Evolutionary conservation across 2,329 filamentous ascomycete species (phyloP), one percentile per base, ranked within the genome.

Genomic region (Talaromyces sp.): DNA sequence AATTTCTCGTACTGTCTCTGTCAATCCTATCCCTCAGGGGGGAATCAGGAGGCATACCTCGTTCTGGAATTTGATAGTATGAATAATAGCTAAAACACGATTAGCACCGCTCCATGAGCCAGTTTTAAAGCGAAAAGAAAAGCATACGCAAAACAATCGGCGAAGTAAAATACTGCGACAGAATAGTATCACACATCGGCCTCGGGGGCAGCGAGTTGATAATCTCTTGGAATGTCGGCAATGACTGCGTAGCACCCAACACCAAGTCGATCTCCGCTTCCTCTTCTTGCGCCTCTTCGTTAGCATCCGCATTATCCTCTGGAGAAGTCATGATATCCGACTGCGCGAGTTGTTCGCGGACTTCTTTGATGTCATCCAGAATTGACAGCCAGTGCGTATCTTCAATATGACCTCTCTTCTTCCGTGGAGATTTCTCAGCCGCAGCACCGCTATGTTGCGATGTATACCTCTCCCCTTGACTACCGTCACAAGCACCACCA

Each of bases 1-100:
- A 68, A 67, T 58, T 58, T 63, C 23, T 65, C 66, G 42, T 68
- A 67, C 66, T 68, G 39, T 7, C 3, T 14, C 25, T 58, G 31
- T 18, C 21, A 58, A 54, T 61, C 18, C 39, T 28, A 40, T 4
- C 8, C 12, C 35, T 14, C 1, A 21, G n/a, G 21, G 12, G 39
- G 33, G 16, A n/a, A 2, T 39, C 11, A 8, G 35, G 33, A 4
- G 16, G n/a, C 54, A n/a, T 52, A 62, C 63, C 60, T 64, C 63
- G 39, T 60, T 64, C 23, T 63, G 60, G 11, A 64, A 64, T 31
- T 64, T 64, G 5, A 42, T 63, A 33, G 63, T 40, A 46, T 64
- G 63, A n/a, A 64, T 60, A 11, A 64, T 60, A 16, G 63, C 63
- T 64, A 21, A n/a, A 40, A 16, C 25, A 28, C n/a, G 8, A 14